phyloP scores from a whole-genome alignment of 2,329 filamentous ascomycete genomes.

The Fusarium mundagurra region DNA sequence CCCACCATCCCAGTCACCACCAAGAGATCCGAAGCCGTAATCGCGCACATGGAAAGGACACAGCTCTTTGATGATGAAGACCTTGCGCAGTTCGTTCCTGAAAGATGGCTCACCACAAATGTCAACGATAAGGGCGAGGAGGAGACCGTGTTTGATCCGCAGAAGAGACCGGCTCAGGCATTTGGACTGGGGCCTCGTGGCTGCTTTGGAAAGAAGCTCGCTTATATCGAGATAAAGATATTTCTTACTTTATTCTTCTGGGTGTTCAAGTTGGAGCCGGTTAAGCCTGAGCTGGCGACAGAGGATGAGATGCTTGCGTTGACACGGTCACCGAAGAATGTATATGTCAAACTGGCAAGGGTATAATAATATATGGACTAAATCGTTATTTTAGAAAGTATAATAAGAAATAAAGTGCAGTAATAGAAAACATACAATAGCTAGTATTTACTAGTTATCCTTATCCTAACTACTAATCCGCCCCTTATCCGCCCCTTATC shows the following conservation, averaged over 20 bases:
- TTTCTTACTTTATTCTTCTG: conserved; percentile 23
- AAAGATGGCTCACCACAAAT: conserved; percentile 48
- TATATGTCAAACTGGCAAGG: conserved; percentile 2
- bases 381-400: rapidly evolving
- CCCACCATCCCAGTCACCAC: conserved; percentile 27
- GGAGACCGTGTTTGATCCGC: conserved; percentile 21
- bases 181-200: conserved; percentile 33
- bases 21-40: conserved; percentile 16
- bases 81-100: conserved; percentile 45
- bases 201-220: conserved; percentile 35
- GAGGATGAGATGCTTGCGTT: conserved; percentile 16
- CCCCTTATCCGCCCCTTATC: no score
- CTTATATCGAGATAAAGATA: conserved; percentile 22
- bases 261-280: background rate
- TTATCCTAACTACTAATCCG: background rate
- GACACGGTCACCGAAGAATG: conserved; percentile 24
- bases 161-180: conserved; percentile 18
- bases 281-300: conserved; percentile 1
- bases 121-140: background rate
- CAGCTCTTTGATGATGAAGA: conserved; percentile 39
- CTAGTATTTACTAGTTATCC: background rate
- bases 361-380: background rate
- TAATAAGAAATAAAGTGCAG: background rate
- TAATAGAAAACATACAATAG: background rate
- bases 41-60: background rate